phyloP scores from a whole-genome alignment of 352 stramenopile species.

The Globisporangium middletonii region DNA sequence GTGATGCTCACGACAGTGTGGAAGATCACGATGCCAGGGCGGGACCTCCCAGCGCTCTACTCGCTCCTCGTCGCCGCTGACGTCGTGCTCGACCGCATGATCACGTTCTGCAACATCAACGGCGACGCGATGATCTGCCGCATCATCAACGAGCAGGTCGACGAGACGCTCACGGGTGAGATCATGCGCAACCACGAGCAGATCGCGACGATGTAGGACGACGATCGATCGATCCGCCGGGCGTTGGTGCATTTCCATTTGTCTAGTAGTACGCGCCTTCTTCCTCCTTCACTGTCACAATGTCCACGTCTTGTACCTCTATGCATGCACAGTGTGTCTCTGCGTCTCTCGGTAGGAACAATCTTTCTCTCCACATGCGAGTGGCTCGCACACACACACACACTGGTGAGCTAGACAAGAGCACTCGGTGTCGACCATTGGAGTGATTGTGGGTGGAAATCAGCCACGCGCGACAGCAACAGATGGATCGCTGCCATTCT shows the following conservation, averaged over 20 bases:
- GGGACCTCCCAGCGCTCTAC: constrained; percentile 49
- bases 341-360: too few relatives aligned
- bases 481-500: too few relatives aligned
- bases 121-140: constrained; percentile 65
- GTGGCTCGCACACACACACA: too few relatives aligned
- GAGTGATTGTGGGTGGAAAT: too few relatives aligned
- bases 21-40: constrained; percentile 54
- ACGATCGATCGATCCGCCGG: too few relatives aligned
- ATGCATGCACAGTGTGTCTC: neutral
- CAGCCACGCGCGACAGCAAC: too few relatives aligned
- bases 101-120: constrained; percentile 74
- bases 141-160: constrained; percentile 57
- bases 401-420: too few relatives aligned
- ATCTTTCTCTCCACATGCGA: too few relatives aligned
- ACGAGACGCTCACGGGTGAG: constrained; percentile 12
- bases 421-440: too few relatives aligned
- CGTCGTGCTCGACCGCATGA: constrained; percentile 64
- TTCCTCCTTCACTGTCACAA: neutral
- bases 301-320: too few relatives aligned
- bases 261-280: neutral
- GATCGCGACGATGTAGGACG: constrained; percentile 12
- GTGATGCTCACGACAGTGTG: constrained; percentile 67
- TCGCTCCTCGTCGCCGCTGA: constrained; percentile 60
- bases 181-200: constrained; percentile 19
- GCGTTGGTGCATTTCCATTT: neutral